Evolutionary conservation across 371 early-diverging fungal genomes (phyloP), one percentile per base, ranked within the genome.

Genomic region (Syncephalastrum monosporum): DNA sequence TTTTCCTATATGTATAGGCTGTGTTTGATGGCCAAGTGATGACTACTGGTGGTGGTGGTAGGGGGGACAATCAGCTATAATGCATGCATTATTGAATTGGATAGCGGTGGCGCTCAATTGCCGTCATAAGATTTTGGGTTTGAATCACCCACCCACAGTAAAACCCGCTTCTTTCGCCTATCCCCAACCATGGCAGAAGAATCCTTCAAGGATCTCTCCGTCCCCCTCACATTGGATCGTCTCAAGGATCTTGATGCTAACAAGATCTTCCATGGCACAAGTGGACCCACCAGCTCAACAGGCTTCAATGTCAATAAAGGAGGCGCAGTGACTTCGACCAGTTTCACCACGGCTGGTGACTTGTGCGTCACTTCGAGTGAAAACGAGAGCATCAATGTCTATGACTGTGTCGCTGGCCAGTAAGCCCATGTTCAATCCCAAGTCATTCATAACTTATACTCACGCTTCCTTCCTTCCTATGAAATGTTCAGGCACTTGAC

Each of bases 301-400:
- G 38, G 38, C 12, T 33, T 33, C 38, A 33, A 33, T 33, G 38
- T 33, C 0, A 33, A 33, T 33, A 33, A 33, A 33, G 38, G 38
- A 33, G 38, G 38, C 38, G 38, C 38, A 10, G 38, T 33, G 38
- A 33, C 38, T 33, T 90, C 92, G 14, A 57, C 91, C 10, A 88
- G 87, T 68, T 92, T 85, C 70, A 89, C 88, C 61, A 68, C 72
- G 16, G 47, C 78, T 4, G 94, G 95, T 1, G 78, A 81, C 13
- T 72, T 78, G 25, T 86, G 86, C 52, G 77, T 92, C 17, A 88
- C 92, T 5, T 75, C 89, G 3, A 83, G 90, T 44, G 72, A 77
- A 21, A 92, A 94, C 69, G 93, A 94, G 55, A 81, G 86, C 56
- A 53, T 94, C 53, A 77, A 82, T 14, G 68, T 94, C 43, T 93